Evolutionary conservation across 495 filamentous ascomycete genomes (phyloP), one percentile per base, ranked within the genome.

Genomic region (Pyronema domesticum): DNA sequence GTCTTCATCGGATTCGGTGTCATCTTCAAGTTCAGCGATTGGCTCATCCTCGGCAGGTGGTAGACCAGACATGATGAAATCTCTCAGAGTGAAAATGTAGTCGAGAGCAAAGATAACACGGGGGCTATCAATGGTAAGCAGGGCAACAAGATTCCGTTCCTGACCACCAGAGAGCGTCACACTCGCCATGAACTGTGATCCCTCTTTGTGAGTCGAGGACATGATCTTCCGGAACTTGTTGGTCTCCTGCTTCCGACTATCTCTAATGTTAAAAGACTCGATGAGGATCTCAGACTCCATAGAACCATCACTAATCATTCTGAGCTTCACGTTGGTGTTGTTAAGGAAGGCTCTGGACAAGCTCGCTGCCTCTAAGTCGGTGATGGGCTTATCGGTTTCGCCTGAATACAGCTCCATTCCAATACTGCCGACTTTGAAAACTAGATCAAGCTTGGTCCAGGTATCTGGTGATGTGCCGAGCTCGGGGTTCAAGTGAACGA

Each of bases 211-310:
- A 61, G 87, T 85, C 58, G 93, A 80, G 18, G 89, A 89, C 91
- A 98, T 96, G 68, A 96, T 94, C 66, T 93, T 94, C 43, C 86
- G 78, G 75, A 89, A 98, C 67, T 95, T 95, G 68, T 95, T 96
- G 7, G 80, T 85, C 57, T 91, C 87, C 45, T 78, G 74, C 30
- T 77, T 80, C 47, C 91, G 80, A 57, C 83, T 95, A 64, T 98
- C 91, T 46, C 81, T 78, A 58, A 96, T 94, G 0, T 89, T 94
- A 66, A 98, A 93, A 0, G 91, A 91, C 56, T 94, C 83, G 23
- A 96, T 86, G 47, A 95, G 71, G 19, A 98, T 76, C 67, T 98
- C 93, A 1, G 89, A 89, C 66, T 98, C 91, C 14, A 98, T 64
- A 9, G 89, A 87, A 15, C 83, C 82, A 69, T 98, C 88, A 23